These are phyloP conservation scores for Alternaria angustiovoidea DNA, from an alignment of 2,329 filamentous ascomycete species.

Conservation along the genomic window DNA sequence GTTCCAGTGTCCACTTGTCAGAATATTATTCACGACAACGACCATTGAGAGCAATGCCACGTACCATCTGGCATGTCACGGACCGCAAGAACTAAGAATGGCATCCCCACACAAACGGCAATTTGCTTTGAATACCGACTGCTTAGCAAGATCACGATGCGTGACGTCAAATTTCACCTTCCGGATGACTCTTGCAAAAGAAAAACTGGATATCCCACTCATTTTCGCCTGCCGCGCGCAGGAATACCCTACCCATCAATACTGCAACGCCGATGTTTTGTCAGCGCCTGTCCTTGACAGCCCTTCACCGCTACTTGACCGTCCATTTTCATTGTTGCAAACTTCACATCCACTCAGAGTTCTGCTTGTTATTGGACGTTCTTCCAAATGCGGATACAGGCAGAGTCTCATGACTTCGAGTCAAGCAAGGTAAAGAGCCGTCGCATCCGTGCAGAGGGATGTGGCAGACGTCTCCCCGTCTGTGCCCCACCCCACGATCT, in stretches of 20 bases:
- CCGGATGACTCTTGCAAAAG: constrained; percentile 7
- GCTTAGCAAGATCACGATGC: constrained; percentile 27
- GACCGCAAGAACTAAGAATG: constrained; percentile 9
- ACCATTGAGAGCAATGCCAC: constrained; percentile 14
- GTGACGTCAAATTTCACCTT: constrained; percentile 31
- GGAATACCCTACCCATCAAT: constrained; percentile 6
- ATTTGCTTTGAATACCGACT: constrained; percentile 12
- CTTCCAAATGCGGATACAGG: constrained; percentile 4
- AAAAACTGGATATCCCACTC: constrained; percentile 7
- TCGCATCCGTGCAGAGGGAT: constrained; percentile 17
- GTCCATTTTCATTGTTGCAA: constrained; percentile 1
- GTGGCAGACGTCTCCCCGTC: constrained; percentile 8
- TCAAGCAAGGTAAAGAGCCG: constrained; percentile 22
- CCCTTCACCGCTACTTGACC: constrained; percentile 20
- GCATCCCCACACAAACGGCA: constrained; percentile 33
- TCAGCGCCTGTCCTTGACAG: constrained; percentile 4
- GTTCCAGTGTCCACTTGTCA: constrained; percentile 5
- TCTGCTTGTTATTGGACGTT: not conserved
- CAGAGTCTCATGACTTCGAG: constrained; percentile 8
- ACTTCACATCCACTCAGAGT: not conserved
- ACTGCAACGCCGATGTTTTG: not conserved
- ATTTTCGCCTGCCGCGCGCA: constrained; percentile 3
- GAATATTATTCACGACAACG: constrained; percentile 7
- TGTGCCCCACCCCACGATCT: constrained; percentile 20
- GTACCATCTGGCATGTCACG: constrained; percentile 14